Percentiles rank a stretch among this genome's conserved stretches.
phyloP scores from a whole-genome alignment of 2,329 filamentous ascomycete genomes.

The Berkeleyomyces basicola region DNA sequence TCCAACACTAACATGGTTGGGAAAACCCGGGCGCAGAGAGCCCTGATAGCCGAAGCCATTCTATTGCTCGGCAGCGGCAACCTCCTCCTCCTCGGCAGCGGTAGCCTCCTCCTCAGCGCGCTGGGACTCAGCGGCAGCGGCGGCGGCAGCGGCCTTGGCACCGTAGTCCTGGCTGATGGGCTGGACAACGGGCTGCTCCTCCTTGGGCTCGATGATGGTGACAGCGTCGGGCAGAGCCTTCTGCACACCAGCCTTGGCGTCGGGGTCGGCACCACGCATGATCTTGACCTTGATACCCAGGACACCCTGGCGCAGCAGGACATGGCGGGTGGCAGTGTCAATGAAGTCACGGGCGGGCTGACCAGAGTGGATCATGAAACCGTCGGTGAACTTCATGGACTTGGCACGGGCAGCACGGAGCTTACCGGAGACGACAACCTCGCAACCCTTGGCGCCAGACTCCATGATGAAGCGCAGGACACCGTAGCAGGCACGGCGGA shows the following conservation, averaged over 20 bases:
- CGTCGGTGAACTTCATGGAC: constrained; percentile 99
- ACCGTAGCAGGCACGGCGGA: constrained; percentile 98
- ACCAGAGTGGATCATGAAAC: constrained; percentile 99
- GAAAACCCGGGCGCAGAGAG: constrained; percentile 13
- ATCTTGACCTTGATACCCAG: constrained; percentile 99
- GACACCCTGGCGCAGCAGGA: constrained; percentile 98
- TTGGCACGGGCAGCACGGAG: constrained; percentile 97
- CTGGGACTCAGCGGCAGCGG: constrained; percentile 35
- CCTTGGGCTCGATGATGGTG: constrained; percentile 99
- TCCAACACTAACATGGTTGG: constrained; percentile 12
- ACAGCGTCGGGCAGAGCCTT: constrained; percentile 97
- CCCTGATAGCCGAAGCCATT: constrained; percentile 13
- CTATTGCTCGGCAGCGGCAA: constrained; percentile 29
- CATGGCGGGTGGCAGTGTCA: constrained; percentile 94
- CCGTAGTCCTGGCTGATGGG: constrained; percentile 98
- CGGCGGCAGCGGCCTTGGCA: constrained; percentile 63
- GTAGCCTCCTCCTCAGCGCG: constrained; percentile 39
- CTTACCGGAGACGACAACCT: constrained; percentile 99
- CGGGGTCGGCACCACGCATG: constrained; percentile 98
- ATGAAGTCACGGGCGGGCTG: constrained; percentile 99
- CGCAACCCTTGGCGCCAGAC: constrained; percentile 97
- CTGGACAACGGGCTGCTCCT: constrained; percentile 89
- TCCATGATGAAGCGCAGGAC: constrained; percentile 99
- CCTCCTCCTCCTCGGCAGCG: constrained; percentile 34
- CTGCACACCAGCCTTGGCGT: constrained; percentile 95